A percentile compares a stretch with the other conserved stretches of the same genome.
These are phyloP conservation scores for Gentiana straminea DNA, from an alignment of 257 asterid species.

Conservation along the genomic window DNA sequence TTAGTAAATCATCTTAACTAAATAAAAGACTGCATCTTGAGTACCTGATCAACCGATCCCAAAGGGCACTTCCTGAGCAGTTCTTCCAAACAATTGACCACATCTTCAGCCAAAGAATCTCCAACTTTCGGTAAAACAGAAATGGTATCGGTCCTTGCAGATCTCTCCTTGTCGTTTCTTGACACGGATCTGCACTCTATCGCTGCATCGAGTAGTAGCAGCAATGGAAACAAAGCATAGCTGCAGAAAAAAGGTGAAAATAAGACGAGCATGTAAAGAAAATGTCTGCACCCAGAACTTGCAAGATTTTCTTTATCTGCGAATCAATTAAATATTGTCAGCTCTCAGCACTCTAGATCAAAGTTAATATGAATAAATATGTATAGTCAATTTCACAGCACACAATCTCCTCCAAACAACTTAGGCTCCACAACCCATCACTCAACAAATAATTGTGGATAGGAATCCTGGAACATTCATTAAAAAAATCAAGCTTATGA, in stretches of 20 bases:
- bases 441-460: too few relatives aligned
- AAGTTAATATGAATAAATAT: too few relatives aligned
- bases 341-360: too few relatives aligned
- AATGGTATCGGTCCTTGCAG: slow-evolving; percentile 16
- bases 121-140: slow-evolving; percentile 32
- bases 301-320: too few relatives aligned
- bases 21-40: slow-evolving; percentile 6
- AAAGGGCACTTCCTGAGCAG: slow-evolving; percentile 62
- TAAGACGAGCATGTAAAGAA: too few relatives aligned
- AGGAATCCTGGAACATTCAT: too few relatives aligned
- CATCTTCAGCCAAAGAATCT: slow-evolving; percentile 71
- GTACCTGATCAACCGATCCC: slow-evolving; percentile 86
- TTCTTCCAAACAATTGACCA: slow-evolving; percentile 67
- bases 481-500: too few relatives aligned
- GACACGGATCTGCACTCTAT: slow-evolving; percentile 55
- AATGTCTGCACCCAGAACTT: too few relatives aligned
- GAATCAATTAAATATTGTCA: too few relatives aligned
- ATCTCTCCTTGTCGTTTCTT: slow-evolving; percentile 24
- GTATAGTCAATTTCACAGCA: too few relatives aligned
- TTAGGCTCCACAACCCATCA: too few relatives aligned
- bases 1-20: neutral
- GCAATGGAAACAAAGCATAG: slow-evolving; percentile 74
- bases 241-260: slow-evolving; percentile 26
- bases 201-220: slow-evolving; percentile 76
- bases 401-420: too few relatives aligned